A percentile compares a stretch with the other conserved stretches of the same genome.
Conservation (phyloP, 2,329 filamentous ascomycete species). For the Fusarium sp. region DNA sequence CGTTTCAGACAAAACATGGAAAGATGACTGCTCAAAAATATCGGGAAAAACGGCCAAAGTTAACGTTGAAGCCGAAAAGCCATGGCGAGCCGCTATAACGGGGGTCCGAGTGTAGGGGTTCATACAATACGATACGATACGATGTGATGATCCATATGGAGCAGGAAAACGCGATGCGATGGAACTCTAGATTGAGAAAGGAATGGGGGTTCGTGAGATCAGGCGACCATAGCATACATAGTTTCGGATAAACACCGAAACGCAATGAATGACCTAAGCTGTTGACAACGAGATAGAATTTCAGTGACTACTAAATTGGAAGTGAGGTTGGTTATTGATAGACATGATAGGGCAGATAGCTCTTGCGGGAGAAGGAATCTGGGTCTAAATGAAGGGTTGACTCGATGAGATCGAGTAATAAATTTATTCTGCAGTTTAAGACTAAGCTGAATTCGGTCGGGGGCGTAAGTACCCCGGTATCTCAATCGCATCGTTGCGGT, state of each 20-base stretch:
- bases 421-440: slow-evolving; percentile 28
- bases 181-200: slow-evolving; percentile 5
- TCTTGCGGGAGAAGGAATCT: slow-evolving; percentile 14
- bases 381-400: slow-evolving; percentile 48
- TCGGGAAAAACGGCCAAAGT: slow-evolving; percentile 3
- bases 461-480: slow-evolving; percentile 33
- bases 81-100: slow-evolving; percentile 4
- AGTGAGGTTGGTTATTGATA: slow-evolving; percentile 14
- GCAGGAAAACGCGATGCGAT: background rate
- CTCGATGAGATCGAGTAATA: slow-evolving; percentile 62
- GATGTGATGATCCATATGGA: slow-evolving; percentile 1
- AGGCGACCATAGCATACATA: background rate
- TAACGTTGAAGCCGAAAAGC: background rate
- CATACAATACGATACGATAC: background rate
- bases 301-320: slow-evolving; percentile 18
- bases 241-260: slow-evolving; percentile 27
- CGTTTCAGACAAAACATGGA: background rate
- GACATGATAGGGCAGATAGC: slow-evolving; percentile 33
- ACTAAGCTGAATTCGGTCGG: slow-evolving; percentile 29
- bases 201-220: background rate
- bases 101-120: background rate
- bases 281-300: slow-evolving; percentile 23
- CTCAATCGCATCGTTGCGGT: slow-evolving; percentile 28
- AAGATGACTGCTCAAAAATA: background rate
- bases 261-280: slow-evolving; percentile 4